These are phyloP conservation scores for Peronospora belbahrii DNA, from an alignment of 352 stramenopile species.

Conservation along the genomic window DNA sequence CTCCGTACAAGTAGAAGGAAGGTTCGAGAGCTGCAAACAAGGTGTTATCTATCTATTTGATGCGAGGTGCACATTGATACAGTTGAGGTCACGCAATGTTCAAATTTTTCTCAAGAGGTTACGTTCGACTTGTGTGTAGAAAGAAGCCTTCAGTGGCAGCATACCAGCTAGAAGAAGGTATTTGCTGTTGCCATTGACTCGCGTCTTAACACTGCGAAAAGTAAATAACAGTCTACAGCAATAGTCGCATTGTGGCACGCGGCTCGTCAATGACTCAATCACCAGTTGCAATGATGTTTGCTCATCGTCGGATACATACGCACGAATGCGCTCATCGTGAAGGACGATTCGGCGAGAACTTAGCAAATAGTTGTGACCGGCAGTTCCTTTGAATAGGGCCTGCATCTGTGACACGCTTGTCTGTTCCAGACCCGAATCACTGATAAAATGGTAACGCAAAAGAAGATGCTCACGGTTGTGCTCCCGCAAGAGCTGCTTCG, in stretches of 20 bases:
- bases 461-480: constrained; percentile 39
- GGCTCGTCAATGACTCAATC: constrained; percentile 32
- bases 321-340: constrained; percentile 30
- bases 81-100: too few species aligned
- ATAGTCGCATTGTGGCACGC: constrained; percentile 38
- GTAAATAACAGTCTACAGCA: constrained; percentile 64
- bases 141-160: constrained; percentile 20
- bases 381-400: constrained; percentile 57
- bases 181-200: constrained; percentile 40
- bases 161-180: constrained; percentile 56
- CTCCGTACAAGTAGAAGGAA: too few species aligned
- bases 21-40: too few species aligned
- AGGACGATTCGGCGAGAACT: background rate
- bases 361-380: constrained; percentile 46
- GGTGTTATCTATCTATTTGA: too few species aligned
- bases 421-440: too few species aligned
- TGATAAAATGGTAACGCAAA: too few species aligned
- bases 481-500: constrained; percentile 30
- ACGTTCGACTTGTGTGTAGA: constrained; percentile 3
- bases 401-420: too few species aligned
- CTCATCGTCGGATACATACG: constrained; percentile 60
- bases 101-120: too few species aligned
- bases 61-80: too few species aligned
- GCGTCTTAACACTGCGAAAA: too few species aligned
- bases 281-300: too few species aligned